Conservation (phyloP, 2,329 filamentous ascomycete species). For the Xylaria sp. region DNA sequence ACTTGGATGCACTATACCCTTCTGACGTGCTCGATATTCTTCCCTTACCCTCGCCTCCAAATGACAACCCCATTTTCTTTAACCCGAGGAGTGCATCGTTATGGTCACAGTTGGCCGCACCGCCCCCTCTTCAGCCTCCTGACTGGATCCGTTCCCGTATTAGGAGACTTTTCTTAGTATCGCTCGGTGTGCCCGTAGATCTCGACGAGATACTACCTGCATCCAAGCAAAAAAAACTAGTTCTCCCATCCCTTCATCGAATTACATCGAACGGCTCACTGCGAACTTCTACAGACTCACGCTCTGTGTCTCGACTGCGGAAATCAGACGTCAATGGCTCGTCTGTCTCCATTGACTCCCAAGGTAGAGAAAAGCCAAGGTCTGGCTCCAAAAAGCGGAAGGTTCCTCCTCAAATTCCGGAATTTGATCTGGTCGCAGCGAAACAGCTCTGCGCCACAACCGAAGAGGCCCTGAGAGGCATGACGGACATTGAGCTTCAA, state of each 20-base stretch:
- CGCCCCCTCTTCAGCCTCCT: constrained; percentile 91
- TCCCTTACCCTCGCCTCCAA: constrained; percentile 61
- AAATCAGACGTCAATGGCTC: constrained; percentile 64
- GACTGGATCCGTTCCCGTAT: constrained; percentile 98
- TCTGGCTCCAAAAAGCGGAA: constrained; percentile 57
- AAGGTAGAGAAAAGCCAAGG: constrained; percentile 61
- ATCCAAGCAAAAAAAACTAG: constrained; percentile 96
- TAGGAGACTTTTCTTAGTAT: constrained; percentile 92
- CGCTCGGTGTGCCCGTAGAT: constrained; percentile 93
- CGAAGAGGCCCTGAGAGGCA: constrained; percentile 80
- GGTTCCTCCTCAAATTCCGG: constrained; percentile 75
- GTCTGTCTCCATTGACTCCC: constrained; percentile 68
- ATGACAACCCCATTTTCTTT: constrained; percentile 76
- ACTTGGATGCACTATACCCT: constrained; percentile 74
- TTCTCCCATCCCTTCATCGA: constrained; percentile 77
- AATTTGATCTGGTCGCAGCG: constrained; percentile 82
- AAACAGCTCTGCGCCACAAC: constrained; percentile 85
- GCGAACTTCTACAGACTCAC: constrained; percentile 66
- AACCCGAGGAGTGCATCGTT: constrained; percentile 89
- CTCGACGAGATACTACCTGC: constrained; percentile 97
- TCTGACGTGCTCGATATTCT: constrained; percentile 65
- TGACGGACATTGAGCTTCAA: constrained; percentile 80
- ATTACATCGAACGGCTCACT: constrained; percentile 62
- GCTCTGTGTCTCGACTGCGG: constrained; percentile 59
- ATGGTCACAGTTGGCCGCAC: constrained; percentile 96